These are phyloP conservation scores for Barnettozyma botsteinii DNA, from an alignment of 805 yeast species.

Conservation along the genomic window DNA sequence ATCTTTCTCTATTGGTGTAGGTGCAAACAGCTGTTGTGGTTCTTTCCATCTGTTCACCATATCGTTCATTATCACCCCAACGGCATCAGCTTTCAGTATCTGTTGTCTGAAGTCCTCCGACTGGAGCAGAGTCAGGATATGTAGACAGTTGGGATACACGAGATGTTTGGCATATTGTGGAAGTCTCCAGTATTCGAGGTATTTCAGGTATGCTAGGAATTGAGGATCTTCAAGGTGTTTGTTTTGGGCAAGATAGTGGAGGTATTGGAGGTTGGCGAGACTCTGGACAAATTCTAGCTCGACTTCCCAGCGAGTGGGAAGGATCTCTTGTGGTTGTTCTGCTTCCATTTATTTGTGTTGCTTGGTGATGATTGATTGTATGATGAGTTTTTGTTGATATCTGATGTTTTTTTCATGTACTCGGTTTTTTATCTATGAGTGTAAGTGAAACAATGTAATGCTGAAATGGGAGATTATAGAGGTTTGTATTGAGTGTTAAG, in stretches of 20 bases:
- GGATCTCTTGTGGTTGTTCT: slow-evolving; percentile 22
- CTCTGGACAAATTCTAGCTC: slow-evolving; percentile 85
- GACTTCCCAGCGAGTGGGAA: slow-evolving; percentile 84
- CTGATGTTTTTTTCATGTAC: too few species aligned
- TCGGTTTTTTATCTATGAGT: too few species aligned
- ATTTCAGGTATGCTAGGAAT: slow-evolving; percentile 70
- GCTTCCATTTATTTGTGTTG: too few species aligned
- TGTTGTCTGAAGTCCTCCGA: slow-evolving; percentile 47
- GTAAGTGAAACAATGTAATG: too few species aligned
- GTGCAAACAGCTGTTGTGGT: slow-evolving; percentile 19
- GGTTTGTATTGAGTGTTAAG: too few species aligned
- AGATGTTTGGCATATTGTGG: slow-evolving; percentile 65
- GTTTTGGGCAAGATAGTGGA: slow-evolving; percentile 81
- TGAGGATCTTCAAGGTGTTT: slow-evolving; percentile 64
- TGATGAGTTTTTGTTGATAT: too few species aligned
- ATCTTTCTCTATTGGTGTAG: slow-evolving; percentile 19
- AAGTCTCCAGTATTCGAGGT: slow-evolving; percentile 79
- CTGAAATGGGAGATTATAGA: too few species aligned
- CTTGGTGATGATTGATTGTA: too few species aligned
- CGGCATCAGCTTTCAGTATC: slow-evolving; percentile 50
- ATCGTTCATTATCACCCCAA: slow-evolving; percentile 60
- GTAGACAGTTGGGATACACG: slow-evolving; percentile 85
- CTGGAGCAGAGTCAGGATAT: slow-evolving; percentile 51
- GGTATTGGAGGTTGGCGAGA: slow-evolving; percentile 81
- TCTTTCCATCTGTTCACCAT: slow-evolving; percentile 65